Percentiles rank a stretch among this genome's conserved stretches.
phyloP scores from a whole-genome alignment of 257 asterid genomes.

The Leptodermis oblonga region DNA sequence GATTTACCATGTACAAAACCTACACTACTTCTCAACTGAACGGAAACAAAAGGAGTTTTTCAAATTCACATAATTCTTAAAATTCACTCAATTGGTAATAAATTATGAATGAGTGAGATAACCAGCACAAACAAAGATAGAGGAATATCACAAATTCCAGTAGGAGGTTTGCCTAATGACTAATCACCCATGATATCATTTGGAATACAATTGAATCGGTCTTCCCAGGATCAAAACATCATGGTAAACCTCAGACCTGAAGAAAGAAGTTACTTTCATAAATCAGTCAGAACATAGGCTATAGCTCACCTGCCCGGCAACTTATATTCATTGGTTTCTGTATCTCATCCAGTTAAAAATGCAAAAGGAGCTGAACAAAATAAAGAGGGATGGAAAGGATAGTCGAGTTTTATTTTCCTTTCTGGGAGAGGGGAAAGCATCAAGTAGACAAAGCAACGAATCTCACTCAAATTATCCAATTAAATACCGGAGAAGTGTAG shows the following conservation, averaged over 20 bases:
- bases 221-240: neutral
- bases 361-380: neutral
- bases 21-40: neutral
- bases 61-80: neutral
- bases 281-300: neutral
- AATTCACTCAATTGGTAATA: neutral
- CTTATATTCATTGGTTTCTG: too few relatives aligned
- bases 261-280: neutral
- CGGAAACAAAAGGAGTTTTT: neutral
- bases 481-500: too few relatives aligned
- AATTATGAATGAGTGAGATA: neutral
- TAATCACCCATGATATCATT: neutral
- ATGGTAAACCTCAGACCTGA: neutral
- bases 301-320: neutral
- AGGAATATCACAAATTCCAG: neutral
- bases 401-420: neutral
- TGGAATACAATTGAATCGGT: neutral
- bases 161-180: neutral
- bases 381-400: neutral
- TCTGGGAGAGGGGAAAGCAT: neutral
- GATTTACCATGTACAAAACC: neutral
- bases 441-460: neutral
- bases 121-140: neutral
- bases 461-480: neutral
- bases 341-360: neutral